Conservation (phyloP, 2,329 filamentous ascomycete genomes). For the Tolypocladium ovalisporum region DNA sequence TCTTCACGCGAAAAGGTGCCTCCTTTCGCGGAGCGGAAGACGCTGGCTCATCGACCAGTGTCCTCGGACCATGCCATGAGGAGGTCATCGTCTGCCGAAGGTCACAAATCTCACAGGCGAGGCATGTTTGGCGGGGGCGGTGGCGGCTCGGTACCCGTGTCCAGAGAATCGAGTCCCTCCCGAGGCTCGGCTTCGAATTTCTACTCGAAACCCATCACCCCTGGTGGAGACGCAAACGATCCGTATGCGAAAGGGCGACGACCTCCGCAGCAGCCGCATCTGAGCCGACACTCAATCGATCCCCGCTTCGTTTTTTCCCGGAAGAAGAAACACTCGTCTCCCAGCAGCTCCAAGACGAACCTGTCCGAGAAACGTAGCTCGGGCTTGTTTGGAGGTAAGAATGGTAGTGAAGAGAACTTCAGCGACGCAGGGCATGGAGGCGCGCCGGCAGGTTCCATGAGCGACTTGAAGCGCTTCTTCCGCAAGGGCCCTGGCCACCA, state of each 20-base stretch:
- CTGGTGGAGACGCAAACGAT: constrained; percentile 69
- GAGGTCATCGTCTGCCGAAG: constrained; percentile 28
- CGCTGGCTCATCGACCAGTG: constrained; percentile 28
- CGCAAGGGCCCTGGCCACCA: constrained; percentile 47
- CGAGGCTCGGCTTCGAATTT: constrained; percentile 49
- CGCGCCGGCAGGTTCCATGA: constrained; percentile 67
- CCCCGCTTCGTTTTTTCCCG: constrained; percentile 74
- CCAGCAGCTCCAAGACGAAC: constrained; percentile 39
- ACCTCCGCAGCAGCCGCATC: constrained; percentile 54
- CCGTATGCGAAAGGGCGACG: constrained; percentile 79
- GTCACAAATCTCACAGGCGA: constrained; percentile 34
- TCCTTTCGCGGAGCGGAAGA: constrained; percentile 27
- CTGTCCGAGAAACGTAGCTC: constrained; percentile 45
- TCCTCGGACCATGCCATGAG: constrained; percentile 31
- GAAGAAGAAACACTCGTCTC: constrained; percentile 56
- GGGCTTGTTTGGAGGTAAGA: constrained; percentile 22
- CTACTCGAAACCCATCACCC: constrained; percentile 67
- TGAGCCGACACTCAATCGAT: constrained; percentile 55
- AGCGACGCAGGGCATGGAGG: constrained; percentile 15
- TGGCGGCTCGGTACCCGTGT: constrained; percentile 42
- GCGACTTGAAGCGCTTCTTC: constrained; percentile 94
- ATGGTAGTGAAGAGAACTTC: constrained; percentile 23
- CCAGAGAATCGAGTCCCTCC: constrained; percentile 54
- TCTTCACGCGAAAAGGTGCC: constrained; percentile 40
- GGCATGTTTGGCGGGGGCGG: constrained; percentile 43